These are phyloP conservation scores for Lanmaoa rubissima DNA, from an alignment of 768 basidiomycete genomes.

Conservation along the genomic window DNA sequence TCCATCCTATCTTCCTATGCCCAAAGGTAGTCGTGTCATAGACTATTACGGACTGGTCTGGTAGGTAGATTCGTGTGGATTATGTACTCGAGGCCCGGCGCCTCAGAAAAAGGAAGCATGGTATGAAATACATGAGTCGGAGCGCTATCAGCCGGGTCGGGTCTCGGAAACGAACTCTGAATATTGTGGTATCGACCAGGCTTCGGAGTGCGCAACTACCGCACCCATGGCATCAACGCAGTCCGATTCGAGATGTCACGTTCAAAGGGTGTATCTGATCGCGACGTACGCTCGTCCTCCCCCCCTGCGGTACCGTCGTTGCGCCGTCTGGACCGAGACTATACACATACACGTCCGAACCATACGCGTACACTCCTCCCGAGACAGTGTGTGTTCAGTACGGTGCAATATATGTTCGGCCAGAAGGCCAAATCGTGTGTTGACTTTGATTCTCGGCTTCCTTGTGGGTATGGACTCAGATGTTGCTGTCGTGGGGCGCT, in stretches of 20 bases:
- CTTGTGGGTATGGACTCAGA: neutral
- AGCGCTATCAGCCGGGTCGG: neutral
- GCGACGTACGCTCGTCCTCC: neutral
- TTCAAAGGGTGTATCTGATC: neutral
- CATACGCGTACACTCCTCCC: neutral
- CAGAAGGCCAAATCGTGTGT: neutral
- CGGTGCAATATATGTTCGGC: neutral
- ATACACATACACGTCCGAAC: neutral
- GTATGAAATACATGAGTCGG: too few relatives aligned
- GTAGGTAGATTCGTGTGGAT: too few relatives aligned
- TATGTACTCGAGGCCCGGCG: too few relatives aligned
- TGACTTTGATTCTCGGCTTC: neutral
- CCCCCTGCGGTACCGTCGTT: neutral
- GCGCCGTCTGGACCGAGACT: neutral
- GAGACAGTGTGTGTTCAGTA: neutral
- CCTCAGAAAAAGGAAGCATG: too few relatives aligned
- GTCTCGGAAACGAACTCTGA: neutral
- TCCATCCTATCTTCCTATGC: neutral
- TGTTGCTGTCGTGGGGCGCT: conserved; percentile 6
- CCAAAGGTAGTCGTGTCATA: neutral
- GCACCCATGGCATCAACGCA: neutral
- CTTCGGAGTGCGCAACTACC: neutral
- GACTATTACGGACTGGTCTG: too few relatives aligned
- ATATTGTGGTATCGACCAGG: neutral
- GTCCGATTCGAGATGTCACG: conserved; percentile 7